phyloP scores from a whole-genome alignment of 225 moss, liverwort and hornwort genomes.

The Marchantia polymorpha region DNA sequence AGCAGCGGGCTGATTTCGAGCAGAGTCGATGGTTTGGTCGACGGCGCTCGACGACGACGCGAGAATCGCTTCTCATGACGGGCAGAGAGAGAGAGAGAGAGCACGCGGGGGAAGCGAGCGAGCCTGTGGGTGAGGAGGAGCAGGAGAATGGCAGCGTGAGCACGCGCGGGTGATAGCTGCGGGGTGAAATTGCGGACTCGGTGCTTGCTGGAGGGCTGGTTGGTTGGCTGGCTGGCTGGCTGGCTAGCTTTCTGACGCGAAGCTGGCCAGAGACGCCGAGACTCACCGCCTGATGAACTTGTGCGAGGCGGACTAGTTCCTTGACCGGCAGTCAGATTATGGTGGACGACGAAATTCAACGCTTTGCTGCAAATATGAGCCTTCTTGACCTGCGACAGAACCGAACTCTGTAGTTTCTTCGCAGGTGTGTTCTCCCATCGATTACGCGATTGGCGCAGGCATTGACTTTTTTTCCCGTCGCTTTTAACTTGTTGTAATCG shows the following conservation, averaged over 20 bases:
- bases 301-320: background rate
- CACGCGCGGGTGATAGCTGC: background rate
- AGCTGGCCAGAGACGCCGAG: too few relatives aligned
- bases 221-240: background rate
- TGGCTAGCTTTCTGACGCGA: background rate
- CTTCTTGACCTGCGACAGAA: constrained; percentile 7
- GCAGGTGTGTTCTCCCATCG: background rate
- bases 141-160: background rate
- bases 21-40: background rate
- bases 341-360: constrained; percentile 4
- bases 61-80: background rate
- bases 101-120: background rate
- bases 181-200: background rate
- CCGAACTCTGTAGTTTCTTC: background rate
- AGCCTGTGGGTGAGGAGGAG: too few relatives aligned
- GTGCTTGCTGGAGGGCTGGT: background rate
- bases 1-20: background rate
- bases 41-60: too few relatives aligned
- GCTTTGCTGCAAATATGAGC: constrained; percentile 11
- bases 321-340: background rate
- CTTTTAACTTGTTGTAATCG: background rate
- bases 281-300: too few relatives aligned
- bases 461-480: background rate
- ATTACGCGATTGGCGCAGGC: background rate
- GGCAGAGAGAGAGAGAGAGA: too few relatives aligned